Evolutionary conservation across 2,329 filamentous ascomycete species (phyloP).

Genomic region (Neonectria neomacrospora): DNA sequence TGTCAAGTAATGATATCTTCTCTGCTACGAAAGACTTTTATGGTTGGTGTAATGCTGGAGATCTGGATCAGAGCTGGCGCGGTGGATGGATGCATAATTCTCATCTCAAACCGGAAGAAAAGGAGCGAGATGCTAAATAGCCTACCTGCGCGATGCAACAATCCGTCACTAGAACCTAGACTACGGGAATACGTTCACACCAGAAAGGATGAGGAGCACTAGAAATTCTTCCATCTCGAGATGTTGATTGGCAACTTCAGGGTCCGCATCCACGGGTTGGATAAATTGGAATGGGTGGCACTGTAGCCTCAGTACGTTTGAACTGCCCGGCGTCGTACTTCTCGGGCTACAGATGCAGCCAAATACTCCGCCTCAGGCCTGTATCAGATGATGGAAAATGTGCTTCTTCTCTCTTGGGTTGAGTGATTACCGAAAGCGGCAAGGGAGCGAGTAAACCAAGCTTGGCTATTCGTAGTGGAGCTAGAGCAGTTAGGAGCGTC

Average conservation of each 20-base stretch:
- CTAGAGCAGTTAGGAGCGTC: not conserved
- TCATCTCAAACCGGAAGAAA: not conserved
- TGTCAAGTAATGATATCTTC: not conserved
- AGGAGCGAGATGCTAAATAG: not conserved
- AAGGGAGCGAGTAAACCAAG: constrained; percentile 1
- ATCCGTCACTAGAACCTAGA: no score
- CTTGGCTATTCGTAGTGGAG: constrained; percentile 9
- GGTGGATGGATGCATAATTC: not conserved
- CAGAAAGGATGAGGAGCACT: no score
- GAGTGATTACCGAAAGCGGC: not conserved
- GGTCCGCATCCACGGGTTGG: no score
- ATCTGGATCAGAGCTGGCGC: constrained; percentile 3
- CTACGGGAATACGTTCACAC: no score
- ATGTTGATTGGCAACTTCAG: no score
- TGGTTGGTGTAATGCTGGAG: constrained; percentile 15
- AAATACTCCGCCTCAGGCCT: not conserved
- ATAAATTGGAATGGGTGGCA: no score
- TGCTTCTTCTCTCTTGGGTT: constrained; percentile 1
- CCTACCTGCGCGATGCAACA: not conserved
- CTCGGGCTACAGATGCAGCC: constrained; percentile 13
- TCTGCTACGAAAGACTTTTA: constrained; percentile 12
- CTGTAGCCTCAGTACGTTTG: no score
- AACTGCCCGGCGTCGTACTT: constrained; percentile 52
- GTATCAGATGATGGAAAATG: constrained; percentile 16
- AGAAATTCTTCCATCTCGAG: no score